phyloP scores from a whole-genome alignment of 352 stramenopile genomes.

The Globisporangium acanthophoron region DNA sequence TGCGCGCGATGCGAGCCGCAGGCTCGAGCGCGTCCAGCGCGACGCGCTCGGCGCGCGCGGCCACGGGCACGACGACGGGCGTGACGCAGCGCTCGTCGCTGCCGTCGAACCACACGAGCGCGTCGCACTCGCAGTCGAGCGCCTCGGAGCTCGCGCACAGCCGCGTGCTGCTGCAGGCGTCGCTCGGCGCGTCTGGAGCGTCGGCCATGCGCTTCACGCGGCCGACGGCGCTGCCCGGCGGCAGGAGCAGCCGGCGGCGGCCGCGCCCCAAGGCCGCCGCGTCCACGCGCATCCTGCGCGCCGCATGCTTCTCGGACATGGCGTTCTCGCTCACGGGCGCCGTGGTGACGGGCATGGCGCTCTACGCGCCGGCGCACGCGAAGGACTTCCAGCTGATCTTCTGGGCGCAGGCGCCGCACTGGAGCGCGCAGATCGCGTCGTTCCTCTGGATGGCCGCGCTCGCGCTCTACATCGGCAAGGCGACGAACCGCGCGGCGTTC shows the following conservation, averaged over 20 bases:
- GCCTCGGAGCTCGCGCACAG: conserved; percentile 25
- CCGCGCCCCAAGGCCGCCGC: conserved; percentile 37
- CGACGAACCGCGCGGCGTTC: conserved; percentile 43
- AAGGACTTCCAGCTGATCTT: conserved; percentile 61
- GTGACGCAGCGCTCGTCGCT: conserved; percentile 7
- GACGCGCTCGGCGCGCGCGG: conserved; percentile 5
- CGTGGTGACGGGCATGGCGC: conserved; percentile 45
- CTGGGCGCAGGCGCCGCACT: conserved; percentile 64
- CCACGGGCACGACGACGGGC: conserved; percentile 5
- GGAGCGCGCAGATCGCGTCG: conserved; percentile 68
- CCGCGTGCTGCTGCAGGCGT: conserved; percentile 11
- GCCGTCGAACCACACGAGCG: conserved; percentile 8
- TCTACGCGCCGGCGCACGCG: conserved; percentile 25
- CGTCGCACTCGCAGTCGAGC: conserved; percentile 24
- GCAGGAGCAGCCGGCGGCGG: conserved; percentile 21
- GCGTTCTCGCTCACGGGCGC: conserved; percentile 60
- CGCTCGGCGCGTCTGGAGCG: background rate
- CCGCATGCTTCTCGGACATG: conserved; percentile 67
- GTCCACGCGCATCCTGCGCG: conserved; percentile 58
- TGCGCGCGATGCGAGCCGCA: conserved; percentile 10
- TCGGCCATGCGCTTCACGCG: background rate
- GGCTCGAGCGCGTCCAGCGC: conserved; percentile 7
- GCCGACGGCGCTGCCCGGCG: background rate
- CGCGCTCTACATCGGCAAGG: conserved; percentile 71
- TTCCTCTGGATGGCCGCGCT: conserved; percentile 78